Conservation (phyloP, 768 basidiomycete genomes). For the Mycena vulgaris region DNA sequence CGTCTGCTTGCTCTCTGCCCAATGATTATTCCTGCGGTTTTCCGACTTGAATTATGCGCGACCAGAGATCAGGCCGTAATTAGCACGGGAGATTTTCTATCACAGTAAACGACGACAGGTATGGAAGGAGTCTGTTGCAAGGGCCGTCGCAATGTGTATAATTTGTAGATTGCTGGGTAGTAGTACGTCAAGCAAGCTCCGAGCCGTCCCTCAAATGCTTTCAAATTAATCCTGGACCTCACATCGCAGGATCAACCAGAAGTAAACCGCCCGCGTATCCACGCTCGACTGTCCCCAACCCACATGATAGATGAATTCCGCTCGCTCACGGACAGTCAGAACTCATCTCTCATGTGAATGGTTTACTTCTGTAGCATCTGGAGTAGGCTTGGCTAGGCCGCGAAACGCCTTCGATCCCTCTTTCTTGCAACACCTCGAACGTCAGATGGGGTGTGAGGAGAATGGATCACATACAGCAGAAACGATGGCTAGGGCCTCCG, state of each 20-base stretch:
- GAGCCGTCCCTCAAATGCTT: background rate
- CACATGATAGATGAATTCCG: background rate
- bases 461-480: background rate
- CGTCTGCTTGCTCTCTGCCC: slow-evolving; percentile 14
- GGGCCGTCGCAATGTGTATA: too few relatives aligned
- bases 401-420: too few relatives aligned
- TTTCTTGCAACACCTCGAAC: background rate
- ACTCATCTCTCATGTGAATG: background rate
- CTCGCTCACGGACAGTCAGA: background rate
- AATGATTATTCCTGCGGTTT: background rate
- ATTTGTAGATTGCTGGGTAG: too few relatives aligned
- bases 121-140: too few relatives aligned
- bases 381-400: background rate
- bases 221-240: background rate
- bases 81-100: too few relatives aligned
- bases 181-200: background rate
- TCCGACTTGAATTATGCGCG: too few relatives aligned
- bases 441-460: background rate
- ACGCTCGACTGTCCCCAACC: background rate
- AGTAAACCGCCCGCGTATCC: background rate
- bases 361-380: background rate
- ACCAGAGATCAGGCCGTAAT: too few relatives aligned
- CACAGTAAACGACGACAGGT: too few relatives aligned
- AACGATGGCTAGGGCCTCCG: background rate
- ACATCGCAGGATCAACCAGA: background rate